Evolutionary conservation across 768 basidiomycete genomes (phyloP), one percentile per base, ranked within the genome.

Genomic region (Gymnopilus junonius): DNA sequence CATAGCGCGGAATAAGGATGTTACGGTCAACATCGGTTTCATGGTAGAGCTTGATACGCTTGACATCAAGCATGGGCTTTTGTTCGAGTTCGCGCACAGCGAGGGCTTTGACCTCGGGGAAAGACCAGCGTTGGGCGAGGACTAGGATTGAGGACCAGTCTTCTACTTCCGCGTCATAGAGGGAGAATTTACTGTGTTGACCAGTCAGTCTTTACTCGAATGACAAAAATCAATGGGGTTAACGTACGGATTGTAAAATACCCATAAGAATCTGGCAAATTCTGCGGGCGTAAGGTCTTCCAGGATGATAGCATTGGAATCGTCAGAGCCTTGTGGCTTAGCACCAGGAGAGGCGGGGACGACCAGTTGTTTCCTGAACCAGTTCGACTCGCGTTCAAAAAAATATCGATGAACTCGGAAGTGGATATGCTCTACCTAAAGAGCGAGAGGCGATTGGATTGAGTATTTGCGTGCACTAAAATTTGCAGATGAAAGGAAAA

Each of bases 341-440:
- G 74, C 62, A 6, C 76, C 77, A 21, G 78, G 71, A 7, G 73
- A 67, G 4, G 73, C 68, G 7, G 80, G 74, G 17, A 59, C 50
- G 4, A 68, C 63, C 39, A 85, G 59, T 54, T 78, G 74, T 0
- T 72, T 70, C 10, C 71, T 71, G 70, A 89, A 88, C 31, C 75
- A 79, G 0, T 72, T 54, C 0, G 88, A 89, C 55, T 91, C 88
- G 0, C 89, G 76, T n/a, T 80, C 79, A 39, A 91, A 88, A 53
- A 90, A 89, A 45, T 83, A 86, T 0, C 83, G 79, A 61, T 90
- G 88, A 0, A 91, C 79, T 0, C 83, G 76, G 64, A 87, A 91
- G 0, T 84, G 74, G 4, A 77, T 72, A 58, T 86, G 80, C 51
- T 87, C 86, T 15, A 85, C 85, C 89, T 90, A 56, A 42, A 27